These are phyloP conservation scores for Saturnispora hagleri DNA, from an alignment of 805 yeast species.

Conservation along the genomic window DNA sequence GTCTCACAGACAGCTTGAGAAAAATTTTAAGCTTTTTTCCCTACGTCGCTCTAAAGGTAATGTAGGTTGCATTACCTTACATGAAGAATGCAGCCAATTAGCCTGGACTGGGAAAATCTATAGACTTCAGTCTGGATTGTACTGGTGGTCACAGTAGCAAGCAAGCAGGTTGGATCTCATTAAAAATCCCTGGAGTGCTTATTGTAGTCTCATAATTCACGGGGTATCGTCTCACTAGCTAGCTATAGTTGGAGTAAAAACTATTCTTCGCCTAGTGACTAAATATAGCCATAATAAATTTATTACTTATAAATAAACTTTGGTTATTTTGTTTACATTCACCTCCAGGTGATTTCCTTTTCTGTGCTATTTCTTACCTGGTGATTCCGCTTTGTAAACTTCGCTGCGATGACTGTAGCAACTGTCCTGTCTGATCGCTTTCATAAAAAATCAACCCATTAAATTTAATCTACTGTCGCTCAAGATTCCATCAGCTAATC, in stretches of 20 bases:
- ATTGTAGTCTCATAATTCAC: too few relatives aligned
- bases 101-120: background rate
- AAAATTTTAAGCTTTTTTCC: background rate
- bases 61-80: background rate
- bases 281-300: background rate
- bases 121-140: background rate
- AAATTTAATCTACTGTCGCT: background rate
- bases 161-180: too few relatives aligned
- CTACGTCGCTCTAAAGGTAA: background rate
- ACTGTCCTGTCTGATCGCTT: background rate
- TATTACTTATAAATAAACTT: background rate
- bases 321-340: background rate
- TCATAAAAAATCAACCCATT: background rate
- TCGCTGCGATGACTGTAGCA: too few relatives aligned
- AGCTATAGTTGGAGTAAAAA: background rate
- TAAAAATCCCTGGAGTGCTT: background rate
- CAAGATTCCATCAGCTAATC: background rate
- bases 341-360: background rate
- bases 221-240: background rate
- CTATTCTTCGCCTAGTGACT: background rate
- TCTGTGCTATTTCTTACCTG: too few relatives aligned
- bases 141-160: background rate
- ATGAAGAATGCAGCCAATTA: background rate
- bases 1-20: background rate
- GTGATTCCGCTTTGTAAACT: background rate